Conservation (phyloP, 352 stramenopile genomes). For the Globisporangium ultimum region DNA sequence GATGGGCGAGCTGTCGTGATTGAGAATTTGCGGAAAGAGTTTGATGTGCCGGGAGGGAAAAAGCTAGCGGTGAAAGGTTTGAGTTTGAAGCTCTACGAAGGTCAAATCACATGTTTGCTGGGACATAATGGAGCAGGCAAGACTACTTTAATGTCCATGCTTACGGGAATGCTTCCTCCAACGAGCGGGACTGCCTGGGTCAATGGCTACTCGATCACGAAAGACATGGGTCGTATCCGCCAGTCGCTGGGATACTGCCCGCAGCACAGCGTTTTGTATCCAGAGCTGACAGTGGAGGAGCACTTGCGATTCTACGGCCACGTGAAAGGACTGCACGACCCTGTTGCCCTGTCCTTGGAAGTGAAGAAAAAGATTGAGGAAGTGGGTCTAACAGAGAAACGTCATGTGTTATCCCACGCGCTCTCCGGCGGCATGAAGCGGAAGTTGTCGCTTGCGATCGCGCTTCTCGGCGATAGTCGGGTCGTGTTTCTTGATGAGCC, state of each 20-base stretch:
- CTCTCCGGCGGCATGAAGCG: constrained; percentile 81
- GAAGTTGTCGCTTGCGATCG: constrained; percentile 74
- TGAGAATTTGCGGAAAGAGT: constrained; percentile 63
- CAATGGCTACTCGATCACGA: constrained; percentile 44
- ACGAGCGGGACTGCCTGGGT: constrained; percentile 57
- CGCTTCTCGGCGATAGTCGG: constrained; percentile 65
- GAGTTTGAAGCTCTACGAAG: constrained; percentile 87
- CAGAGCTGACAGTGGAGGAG: constrained; percentile 94
- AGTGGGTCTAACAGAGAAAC: constrained; percentile 91
- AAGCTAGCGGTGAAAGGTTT: constrained; percentile 90
- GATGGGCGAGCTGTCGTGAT: constrained; percentile 62
- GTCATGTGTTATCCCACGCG: constrained; percentile 35
- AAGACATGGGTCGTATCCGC: constrained; percentile 86
- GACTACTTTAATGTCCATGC: constrained; percentile 79
- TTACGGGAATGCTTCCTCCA: constrained; percentile 67
- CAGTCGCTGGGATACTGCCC: constrained; percentile 94
- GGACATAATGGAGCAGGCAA: constrained; percentile 96
- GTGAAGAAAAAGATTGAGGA: constrained; percentile 74
- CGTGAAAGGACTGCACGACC: constrained; percentile 81
- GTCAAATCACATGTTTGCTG: constrained; percentile 92
- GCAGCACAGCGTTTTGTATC: constrained; percentile 97
- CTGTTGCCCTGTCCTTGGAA: constrained; percentile 12
- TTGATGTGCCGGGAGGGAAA: constrained; percentile 45
- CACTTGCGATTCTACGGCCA: constrained; percentile 93
- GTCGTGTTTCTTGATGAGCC: constrained; percentile 88